Percentiles rank a stretch among this genome's conserved stretches.
Conservation (phyloP, 306 rosid genomes). For the Senna siamea region DNA sequence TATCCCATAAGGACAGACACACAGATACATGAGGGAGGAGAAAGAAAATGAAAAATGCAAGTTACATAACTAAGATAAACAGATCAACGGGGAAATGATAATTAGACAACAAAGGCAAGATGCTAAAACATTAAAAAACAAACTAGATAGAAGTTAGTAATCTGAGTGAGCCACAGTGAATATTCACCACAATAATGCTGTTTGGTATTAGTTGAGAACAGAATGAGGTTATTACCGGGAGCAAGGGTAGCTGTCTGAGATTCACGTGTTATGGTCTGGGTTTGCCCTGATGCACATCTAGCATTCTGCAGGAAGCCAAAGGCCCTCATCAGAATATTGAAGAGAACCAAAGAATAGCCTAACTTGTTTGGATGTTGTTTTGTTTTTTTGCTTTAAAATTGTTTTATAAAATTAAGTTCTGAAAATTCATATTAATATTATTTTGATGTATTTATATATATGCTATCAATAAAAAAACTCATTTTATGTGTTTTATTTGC, state of each 20-base stretch:
- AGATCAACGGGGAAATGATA: slow-evolving; percentile 15
- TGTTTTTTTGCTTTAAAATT: too few species aligned
- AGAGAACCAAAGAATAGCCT: not conserved
- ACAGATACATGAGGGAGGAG: not conserved
- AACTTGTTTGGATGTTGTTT: too few species aligned
- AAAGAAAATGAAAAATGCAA: not conserved
- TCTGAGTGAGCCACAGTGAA: not conserved
- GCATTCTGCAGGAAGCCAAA: slow-evolving; percentile 56
- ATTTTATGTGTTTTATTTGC: too few species aligned
- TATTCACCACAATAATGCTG: not conserved
- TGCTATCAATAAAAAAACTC: too few species aligned
- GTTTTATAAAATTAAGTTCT: too few species aligned
- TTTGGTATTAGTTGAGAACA: not conserved
- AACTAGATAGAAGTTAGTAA: not conserved
- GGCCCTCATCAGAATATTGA: slow-evolving; percentile 30
- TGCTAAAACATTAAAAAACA: not conserved
- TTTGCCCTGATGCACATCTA: slow-evolving; percentile 61
- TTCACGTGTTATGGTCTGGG: slow-evolving; percentile 62
- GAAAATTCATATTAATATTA: too few species aligned
- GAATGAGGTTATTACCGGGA: slow-evolving; percentile 63
- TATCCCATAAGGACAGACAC: not conserved
- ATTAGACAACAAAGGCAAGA: not conserved
- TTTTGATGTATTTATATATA: too few species aligned
- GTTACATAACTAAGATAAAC: not conserved
- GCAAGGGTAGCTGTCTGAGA: slow-evolving; percentile 57